phyloP scores from a whole-genome alignment of 176 grass and related monocot species.

The Urochloa ruziziensis region DNA sequence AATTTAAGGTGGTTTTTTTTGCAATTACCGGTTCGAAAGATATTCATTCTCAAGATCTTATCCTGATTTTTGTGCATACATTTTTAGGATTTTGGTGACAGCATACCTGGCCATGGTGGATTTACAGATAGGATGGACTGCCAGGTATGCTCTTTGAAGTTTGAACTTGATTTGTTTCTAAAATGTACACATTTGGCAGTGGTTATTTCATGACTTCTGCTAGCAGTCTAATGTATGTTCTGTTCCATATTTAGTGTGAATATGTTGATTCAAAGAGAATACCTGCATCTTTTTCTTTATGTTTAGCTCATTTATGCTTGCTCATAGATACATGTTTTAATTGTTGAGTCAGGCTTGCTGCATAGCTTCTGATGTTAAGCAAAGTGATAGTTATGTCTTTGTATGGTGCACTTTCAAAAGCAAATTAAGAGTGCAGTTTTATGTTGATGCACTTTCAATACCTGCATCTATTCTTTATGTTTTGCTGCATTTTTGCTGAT shows the following conservation, averaged over 20 bases:
- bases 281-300: background rate
- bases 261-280: background rate
- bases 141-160: slow-evolving; percentile 66
- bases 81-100: slow-evolving; percentile 85
- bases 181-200: background rate
- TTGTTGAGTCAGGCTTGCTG: background rate
- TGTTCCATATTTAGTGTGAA: background rate
- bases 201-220: background rate
- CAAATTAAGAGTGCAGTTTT: no score
- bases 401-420: background rate
- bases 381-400: background rate
- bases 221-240: background rate
- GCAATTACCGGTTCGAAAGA: background rate
- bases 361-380: background rate
- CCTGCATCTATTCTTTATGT: no score
- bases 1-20: slow-evolving; percentile 57
- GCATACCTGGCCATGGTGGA: slow-evolving; percentile 90
- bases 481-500: background rate
- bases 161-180: background rate
- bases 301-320: background rate
- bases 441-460: no score
- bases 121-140: slow-evolving; percentile 97
- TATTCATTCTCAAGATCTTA: background rate
- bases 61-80: background rate
- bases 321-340: background rate